Evolutionary conservation across 1,284 basidiomycete genomes (phyloP), one percentile per base, ranked within the genome.

Genomic region (Marasmius sp.): DNA sequence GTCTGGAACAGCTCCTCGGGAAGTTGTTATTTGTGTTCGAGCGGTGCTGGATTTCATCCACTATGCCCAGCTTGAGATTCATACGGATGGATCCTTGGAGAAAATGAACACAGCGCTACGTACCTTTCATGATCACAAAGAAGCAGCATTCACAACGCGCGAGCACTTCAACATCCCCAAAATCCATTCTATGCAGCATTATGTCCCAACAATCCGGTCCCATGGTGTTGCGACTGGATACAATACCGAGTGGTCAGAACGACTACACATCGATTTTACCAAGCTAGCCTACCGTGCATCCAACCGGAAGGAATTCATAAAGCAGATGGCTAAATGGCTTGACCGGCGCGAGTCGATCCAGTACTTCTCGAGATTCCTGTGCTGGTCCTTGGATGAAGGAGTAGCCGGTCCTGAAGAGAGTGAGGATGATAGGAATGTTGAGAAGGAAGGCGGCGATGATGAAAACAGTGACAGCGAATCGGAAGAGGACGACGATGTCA

Each of bases 241-340:
- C 64, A 67, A 63, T 45, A 64, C 67, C 6, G 61, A 66, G 52
- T 61, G 50, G 16, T 57, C 60, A 12, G 54, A 57, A 43, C 20
- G 16, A 27, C 57, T 18, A n/a, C n/a, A n/a, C n/a, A n/a, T n/a
- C n/a, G n/a, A n/a, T n/a, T n/a, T n/a, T n/a, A n/a, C n/a, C n/a
- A 66, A 65, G 37, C 33, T 41, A 41, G 64, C 58, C 22, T 66
- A 65, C 27, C 49, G 53, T 11, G 62, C 51, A n/a, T 62, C 59
- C 18, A 67, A 64, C 39, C 61, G 61, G 39, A 59, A 51, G 27
- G 45, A 65, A 16, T 63, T 61, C 64, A 60, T 57, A 49, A 53
- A 57, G 43, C 74, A 72, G 70, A 76, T 74, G 64, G 71, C 45
- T 54, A 68, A n/a, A 65, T 74, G 41, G 67, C 63, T 47, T 70